Conservation (phyloP, 768 basidiomycete species). For the Xerocomus spinulosus region DNA sequence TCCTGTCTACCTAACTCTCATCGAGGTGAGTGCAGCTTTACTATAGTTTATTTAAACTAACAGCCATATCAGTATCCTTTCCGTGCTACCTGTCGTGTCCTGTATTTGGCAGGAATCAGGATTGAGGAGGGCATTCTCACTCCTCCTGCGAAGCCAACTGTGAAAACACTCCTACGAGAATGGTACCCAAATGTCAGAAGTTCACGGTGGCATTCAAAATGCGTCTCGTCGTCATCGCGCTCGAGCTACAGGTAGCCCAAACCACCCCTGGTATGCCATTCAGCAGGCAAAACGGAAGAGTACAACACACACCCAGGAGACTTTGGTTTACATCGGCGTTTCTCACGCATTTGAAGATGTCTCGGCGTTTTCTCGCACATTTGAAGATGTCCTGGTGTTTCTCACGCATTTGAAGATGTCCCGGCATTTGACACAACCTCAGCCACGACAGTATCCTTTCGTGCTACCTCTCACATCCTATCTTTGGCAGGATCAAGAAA, state of each 20-base stretch:
- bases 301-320: slow-evolving; percentile 8
- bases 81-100: too few species aligned
- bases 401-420: slow-evolving; percentile 9
- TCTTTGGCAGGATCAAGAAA: slow-evolving; percentile 10
- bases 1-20: too few species aligned
- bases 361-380: too few species aligned
- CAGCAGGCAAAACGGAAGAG: slow-evolving; percentile 38
- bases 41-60: too few species aligned
- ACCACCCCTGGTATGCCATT: slow-evolving; percentile 32
- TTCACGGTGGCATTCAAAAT: slow-evolving; percentile 29
- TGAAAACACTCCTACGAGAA: slow-evolving; percentile 32
- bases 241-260: slow-evolving; percentile 26
- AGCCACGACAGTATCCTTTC: slow-evolving; percentile 14
- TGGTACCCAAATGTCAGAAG: slow-evolving; percentile 11
- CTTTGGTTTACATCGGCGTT: slow-evolving; percentile 29
- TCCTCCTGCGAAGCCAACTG: slow-evolving; percentile 21
- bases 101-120: too few species aligned
- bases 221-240: slow-evolving; percentile 39
- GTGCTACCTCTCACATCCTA: slow-evolving; percentile 22
- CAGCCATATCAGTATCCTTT: too few species aligned
- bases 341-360: slow-evolving; percentile 14
- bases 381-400: slow-evolving; percentile 3
- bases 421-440: slow-evolving; percentile 2
- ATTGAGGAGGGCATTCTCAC: slow-evolving; percentile 28
- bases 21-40: too few species aligned